phyloP scores from a whole-genome alignment of 192 early-diverging fungal genomes.

The Chytriomyces confervae region DNA sequence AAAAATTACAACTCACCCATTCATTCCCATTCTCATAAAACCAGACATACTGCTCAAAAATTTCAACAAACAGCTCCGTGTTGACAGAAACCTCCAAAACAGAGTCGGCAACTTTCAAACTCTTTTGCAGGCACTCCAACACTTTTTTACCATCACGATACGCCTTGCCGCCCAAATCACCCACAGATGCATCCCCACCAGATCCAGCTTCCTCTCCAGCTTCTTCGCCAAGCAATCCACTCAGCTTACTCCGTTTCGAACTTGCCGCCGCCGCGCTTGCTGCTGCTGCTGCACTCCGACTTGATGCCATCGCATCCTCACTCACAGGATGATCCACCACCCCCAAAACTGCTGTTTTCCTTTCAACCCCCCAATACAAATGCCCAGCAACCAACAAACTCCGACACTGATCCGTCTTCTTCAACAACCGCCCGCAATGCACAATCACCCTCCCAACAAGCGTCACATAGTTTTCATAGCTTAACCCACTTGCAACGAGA shows the following conservation, averaged over 20 bases:
- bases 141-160: conserved; percentile 90
- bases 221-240: conserved; percentile 29
- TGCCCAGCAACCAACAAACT: conserved; percentile 82
- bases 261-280: not conserved
- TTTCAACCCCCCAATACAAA: conserved; percentile 84
- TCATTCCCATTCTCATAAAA: conserved; percentile 94
- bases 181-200: conserved; percentile 10
- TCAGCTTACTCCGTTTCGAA: conserved; percentile 18
- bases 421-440: conserved; percentile 88
- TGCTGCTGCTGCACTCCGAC: not conserved
- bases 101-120: conserved; percentile 92
- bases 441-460: conserved; percentile 89
- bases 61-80: conserved; percentile 95
- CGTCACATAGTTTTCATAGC: conserved; percentile 92
- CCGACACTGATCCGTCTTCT: conserved; percentile 94
- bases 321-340: conserved; percentile 26
- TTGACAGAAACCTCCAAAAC: conserved; percentile 90
- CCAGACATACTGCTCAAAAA: conserved; percentile 93
- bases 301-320: not conserved
- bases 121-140: conserved; percentile 90
- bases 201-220: conserved; percentile 15
- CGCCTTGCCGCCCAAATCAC: conserved; percentile 61
- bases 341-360: not conserved
- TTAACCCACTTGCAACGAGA: conserved; percentile 72
- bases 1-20: conserved; percentile 61